Conservation (phyloP, 257 asterid species). For the Nicotiana knightiana region DNA sequence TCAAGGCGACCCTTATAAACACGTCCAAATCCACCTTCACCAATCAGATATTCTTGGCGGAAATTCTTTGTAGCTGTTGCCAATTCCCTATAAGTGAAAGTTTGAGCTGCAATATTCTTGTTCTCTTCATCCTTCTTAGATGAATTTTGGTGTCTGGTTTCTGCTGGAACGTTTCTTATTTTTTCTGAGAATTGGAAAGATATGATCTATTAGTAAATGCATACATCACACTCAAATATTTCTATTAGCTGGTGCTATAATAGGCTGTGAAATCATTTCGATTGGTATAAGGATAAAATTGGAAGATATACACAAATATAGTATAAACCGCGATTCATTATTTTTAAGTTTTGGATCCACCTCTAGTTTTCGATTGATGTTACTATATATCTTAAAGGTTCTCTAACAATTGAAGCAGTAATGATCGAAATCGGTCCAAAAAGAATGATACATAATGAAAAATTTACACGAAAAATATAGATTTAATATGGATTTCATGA, state of each 20-base stretch:
- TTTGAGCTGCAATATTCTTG: slow-evolving; percentile 75
- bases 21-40: slow-evolving; percentile 95
- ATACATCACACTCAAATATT: no score
- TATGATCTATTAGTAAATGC: neutral
- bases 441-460: no score
- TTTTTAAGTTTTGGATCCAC: neutral
- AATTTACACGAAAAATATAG: no score
- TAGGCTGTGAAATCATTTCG: neutral
- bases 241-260: neutral
- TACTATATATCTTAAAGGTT: no score
- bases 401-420: neutral
- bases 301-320: neutral
- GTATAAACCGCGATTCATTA: neutral
- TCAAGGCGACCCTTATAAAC: slow-evolving; percentile 74
- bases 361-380: neutral
- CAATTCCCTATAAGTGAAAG: slow-evolving; percentile 78
- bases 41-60: slow-evolving; percentile 67
- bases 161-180: slow-evolving; percentile 15
- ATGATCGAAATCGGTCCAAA: neutral
- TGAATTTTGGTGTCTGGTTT: slow-evolving; percentile 17
- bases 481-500: no score
- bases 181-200: slow-evolving; percentile 4
- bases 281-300: neutral
- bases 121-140: slow-evolving; percentile 22
- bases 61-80: slow-evolving; percentile 91